Conservation (phyloP, 1,139 yeast genomes). For the Wickerhamomyces sp. region DNA sequence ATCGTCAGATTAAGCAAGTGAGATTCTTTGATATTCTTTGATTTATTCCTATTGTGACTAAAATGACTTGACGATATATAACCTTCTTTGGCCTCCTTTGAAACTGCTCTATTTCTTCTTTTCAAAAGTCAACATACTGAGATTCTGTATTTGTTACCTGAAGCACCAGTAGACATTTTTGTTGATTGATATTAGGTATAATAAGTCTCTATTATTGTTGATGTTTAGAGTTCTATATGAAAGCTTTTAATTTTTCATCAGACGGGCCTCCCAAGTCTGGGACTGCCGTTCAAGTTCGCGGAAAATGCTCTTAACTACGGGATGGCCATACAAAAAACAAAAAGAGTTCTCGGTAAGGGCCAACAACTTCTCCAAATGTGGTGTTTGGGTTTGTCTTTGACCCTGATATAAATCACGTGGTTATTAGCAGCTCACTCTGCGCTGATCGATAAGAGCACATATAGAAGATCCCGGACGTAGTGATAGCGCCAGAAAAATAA, state of each 20-base stretch:
- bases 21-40: not conserved
- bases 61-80: not conserved
- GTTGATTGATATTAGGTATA: conserved; percentile 11
- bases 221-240: conserved; percentile 2
- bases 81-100: not conserved
- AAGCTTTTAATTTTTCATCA: conserved; percentile 10
- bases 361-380: not conserved
- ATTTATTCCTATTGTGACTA: not conserved
- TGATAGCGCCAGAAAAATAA: no score
- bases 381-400: not conserved
- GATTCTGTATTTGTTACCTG: conserved; percentile 99
- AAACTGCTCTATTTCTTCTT: not conserved
- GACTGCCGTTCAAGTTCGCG: conserved; percentile 9
- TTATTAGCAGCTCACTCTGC: no score
- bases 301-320: not conserved
- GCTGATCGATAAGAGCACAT: no score
- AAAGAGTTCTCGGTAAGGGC: conserved; percentile 1
- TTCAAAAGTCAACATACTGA: conserved; percentile 63
- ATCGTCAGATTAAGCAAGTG: no score
- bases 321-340: not conserved
- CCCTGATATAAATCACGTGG: not conserved
- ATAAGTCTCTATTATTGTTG: conserved; percentile 1
- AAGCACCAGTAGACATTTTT: conserved; percentile 87
- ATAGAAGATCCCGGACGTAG: no score
- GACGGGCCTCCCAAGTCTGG: conserved; percentile 5